phyloP scores from a whole-genome alignment of 768 basidiomycete genomes.

The Auriscalpium vulgare region DNA sequence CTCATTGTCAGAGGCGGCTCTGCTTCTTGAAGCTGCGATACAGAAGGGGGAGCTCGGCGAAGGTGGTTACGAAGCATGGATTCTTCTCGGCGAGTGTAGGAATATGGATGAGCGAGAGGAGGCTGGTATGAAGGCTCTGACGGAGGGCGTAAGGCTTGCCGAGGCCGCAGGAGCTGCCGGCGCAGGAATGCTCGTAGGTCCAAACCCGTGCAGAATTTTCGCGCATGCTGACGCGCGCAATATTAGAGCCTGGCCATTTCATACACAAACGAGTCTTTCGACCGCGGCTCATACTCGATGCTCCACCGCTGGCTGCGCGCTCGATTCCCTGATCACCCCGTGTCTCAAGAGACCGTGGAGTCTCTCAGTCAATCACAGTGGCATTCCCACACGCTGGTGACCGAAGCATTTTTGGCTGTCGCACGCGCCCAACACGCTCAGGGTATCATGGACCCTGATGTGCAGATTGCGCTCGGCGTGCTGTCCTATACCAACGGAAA shows the following conservation, averaged over 20 bases:
- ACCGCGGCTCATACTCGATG: conserved; percentile 78
- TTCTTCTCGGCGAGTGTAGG: conserved; percentile 81
- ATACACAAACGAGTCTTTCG: conserved; percentile 90
- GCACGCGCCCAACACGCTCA: conserved; percentile 77
- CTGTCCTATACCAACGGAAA: conserved; percentile 84
- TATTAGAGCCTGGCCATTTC: conserved; percentile 61
- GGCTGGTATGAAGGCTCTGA: conserved; percentile 70
- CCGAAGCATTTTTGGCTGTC: conserved; percentile 73
- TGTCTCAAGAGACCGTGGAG: conserved; percentile 48
- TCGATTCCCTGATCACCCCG: conserved; percentile 47
- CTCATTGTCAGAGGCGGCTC: conserved; percentile 78
- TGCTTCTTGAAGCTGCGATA: conserved; percentile 87
- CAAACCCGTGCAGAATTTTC: neutral
- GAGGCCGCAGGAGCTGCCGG: conserved; percentile 58
- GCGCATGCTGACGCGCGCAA: too few relatives aligned
- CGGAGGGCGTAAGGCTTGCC: conserved; percentile 61
- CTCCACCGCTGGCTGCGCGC: conserved; percentile 79
- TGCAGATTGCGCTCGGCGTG: conserved; percentile 90
- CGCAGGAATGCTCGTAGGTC: conserved; percentile 65
- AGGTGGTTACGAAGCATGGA: conserved; percentile 87
- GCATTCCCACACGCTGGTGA: conserved; percentile 74
- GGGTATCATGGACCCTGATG: conserved; percentile 74
- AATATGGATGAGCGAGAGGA: conserved; percentile 88
- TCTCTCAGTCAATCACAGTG: conserved; percentile 58
- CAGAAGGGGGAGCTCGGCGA: conserved; percentile 73